Evolutionary conservation across 257 asterid genomes (phyloP).

Genomic region (Solanum paucissectum): DNA sequence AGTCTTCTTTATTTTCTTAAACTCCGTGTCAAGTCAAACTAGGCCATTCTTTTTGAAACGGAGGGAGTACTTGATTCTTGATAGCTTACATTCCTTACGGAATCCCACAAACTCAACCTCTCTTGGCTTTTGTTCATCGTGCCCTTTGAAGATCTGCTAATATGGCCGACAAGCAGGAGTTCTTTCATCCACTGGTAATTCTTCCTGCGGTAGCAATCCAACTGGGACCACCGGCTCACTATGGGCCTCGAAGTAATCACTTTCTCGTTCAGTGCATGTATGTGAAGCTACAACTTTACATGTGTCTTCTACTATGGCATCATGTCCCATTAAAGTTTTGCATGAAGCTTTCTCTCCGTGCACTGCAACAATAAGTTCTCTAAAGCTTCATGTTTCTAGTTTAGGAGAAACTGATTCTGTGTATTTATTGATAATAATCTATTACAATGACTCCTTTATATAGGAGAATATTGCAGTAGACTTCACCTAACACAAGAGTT

Average conservation of each 20-base stretch:
- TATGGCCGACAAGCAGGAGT: background rate
- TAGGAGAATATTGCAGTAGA: no score
- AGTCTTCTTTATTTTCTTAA: no score
- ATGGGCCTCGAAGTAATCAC: background rate
- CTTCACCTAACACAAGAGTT: no score
- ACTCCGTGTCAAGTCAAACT: no score
- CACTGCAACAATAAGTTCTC: no score
- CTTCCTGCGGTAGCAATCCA: conserved; percentile 4
- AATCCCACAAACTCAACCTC: conserved; percentile 12
- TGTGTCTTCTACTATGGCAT: background rate
- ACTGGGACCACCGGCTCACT: background rate
- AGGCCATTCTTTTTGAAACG: no score
- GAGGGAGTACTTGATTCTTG: background rate
- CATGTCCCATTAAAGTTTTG: background rate
- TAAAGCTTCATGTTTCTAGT: no score
- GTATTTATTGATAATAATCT: no score
- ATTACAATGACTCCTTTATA: no score
- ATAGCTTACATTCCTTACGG: background rate
- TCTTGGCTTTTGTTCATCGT: conserved; percentile 4
- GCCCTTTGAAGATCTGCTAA: conserved; percentile 5
- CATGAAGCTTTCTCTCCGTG: background rate
- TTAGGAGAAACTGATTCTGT: no score
- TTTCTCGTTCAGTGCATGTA: conserved; percentile 4
- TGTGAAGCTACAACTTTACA: background rate
- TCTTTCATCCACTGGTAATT: background rate